Evolutionary conservation across 768 basidiomycete species (phyloP), one percentile per base, ranked within the genome.

Genomic region (Lactifluus echinatus): DNA sequence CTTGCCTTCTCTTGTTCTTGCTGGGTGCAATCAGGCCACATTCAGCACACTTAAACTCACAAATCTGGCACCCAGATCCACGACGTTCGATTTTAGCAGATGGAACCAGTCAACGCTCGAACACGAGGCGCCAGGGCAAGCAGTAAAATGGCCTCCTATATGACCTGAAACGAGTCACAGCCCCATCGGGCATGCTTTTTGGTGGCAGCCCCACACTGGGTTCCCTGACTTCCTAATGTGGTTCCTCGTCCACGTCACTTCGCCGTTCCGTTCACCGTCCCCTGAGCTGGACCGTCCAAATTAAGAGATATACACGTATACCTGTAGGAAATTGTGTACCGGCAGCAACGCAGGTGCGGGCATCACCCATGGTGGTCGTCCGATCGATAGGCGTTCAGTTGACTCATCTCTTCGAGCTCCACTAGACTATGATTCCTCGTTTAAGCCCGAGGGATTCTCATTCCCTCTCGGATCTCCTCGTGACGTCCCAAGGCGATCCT

Each of bases 401-500:
- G n/a, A n/a, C 54, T 11, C 54, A 48, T 56, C 55, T 56, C 55
- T 56, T 50, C 34, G 49, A 31, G 31, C 31, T 31, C 40, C 40
- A 29, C 34, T 43, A 49, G 31, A 45, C 17, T 52, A 39, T 48
- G 37, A 48, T 37, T 21, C 37, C 26, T 42, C 19, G 40, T 42
- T 40, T 40, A 21, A 40, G 39, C 39, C 28, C 4, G 19, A 37
- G 19, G 50, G 44, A 52, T 57, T 52, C 57, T 50, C 24, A 26
- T 37, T 34, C 37, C 28, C 28, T 28, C 31, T 49, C 24, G 29
- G 31, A 43, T 26, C 55, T 55, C 40, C 47, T 40, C 31, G 12
- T 44, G 33, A 43, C 33, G 26, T 50, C 55, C 31, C 33, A 14
- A 50, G 50, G 45, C 45, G 57, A 58, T 58, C 57, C 57, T 53